These are phyloP conservation scores for Rhodotorula sp. DNA, from an alignment of 1,284 basidiomycete genomes.

Conservation along the genomic window DNA sequence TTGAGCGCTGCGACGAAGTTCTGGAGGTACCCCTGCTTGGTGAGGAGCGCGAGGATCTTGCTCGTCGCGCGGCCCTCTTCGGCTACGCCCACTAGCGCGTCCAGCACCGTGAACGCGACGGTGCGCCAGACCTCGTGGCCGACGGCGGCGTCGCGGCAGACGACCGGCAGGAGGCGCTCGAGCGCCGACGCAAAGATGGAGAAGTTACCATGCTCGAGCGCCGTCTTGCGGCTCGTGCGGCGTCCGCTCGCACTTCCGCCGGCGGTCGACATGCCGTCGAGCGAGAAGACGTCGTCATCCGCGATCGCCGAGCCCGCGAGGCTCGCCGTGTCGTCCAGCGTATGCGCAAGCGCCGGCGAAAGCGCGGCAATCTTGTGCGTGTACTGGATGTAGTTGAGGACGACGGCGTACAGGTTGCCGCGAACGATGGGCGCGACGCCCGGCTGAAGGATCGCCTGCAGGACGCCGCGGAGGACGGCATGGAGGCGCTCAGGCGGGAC, in stretches of 20 bases:
- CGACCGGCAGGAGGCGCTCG: constrained; percentile 73
- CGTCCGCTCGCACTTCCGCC: constrained; percentile 28
- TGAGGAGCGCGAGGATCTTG: constrained; percentile 57
- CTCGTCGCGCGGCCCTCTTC: constrained; percentile 55
- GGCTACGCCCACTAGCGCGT: constrained; percentile 62
- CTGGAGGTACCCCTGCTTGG: constrained; percentile 74
- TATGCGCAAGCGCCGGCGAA: constrained; percentile 28
- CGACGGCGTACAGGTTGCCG: constrained; percentile 91
- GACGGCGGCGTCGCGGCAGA: constrained; percentile 88
- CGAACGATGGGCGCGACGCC: constrained; percentile 84
- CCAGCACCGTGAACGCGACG: constrained; percentile 81
- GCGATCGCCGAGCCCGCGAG: neutral
- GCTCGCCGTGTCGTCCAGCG: constrained; percentile 23
- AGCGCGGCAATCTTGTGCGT: constrained; percentile 55
- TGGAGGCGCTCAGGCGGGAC: constrained; percentile 72
- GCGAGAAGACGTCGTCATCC: constrained; percentile 39
- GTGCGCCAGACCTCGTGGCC: constrained; percentile 96
- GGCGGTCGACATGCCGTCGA: constrained; percentile 42
- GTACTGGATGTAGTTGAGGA: constrained; percentile 81
- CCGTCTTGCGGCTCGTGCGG: constrained; percentile 27
- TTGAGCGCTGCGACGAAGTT: constrained; percentile 82
- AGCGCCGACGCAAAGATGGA: constrained; percentile 46
- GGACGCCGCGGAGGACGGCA: constrained; percentile 69
- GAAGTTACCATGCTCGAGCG: constrained; percentile 43
- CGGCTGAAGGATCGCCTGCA: constrained; percentile 75